These are phyloP conservation scores for Alternaria rosae DNA, from an alignment of 2,329 filamentous ascomycete genomes.

Conservation along the genomic window DNA sequence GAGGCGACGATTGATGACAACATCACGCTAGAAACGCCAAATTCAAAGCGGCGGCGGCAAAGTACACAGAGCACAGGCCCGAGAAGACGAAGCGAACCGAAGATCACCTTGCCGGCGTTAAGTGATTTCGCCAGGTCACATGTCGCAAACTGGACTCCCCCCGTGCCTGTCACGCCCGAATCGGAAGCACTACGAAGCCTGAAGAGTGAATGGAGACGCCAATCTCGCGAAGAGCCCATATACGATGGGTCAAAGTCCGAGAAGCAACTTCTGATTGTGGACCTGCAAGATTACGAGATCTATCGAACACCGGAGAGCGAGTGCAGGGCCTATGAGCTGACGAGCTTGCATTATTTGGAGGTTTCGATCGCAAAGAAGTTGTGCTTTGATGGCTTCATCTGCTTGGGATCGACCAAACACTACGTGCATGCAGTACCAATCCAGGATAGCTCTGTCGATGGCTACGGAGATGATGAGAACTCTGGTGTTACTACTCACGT, in stretches of 20 bases:
- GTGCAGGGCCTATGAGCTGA: conserved; percentile 6
- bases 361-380: conserved; percentile 20
- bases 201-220: conserved; percentile 16
- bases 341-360: conserved; percentile 25
- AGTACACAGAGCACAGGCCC: not conserved
- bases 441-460: conserved; percentile 67
- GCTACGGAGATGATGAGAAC: conserved; percentile 63
- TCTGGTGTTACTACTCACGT: conserved; percentile 69
- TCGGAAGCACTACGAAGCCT: conserved; percentile 7
- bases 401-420: conserved; percentile 49
- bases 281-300: conserved; percentile 37
- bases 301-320: conserved; percentile 14
- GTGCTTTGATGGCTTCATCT: conserved; percentile 52
- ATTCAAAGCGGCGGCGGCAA: not conserved
- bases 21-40: not conserved
- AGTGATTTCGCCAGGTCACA: conserved; percentile 22
- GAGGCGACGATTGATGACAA: not conserved
- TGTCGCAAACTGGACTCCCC: conserved; percentile 17
- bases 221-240: not conserved
- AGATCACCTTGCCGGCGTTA: not conserved
- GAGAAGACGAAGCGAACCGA: not conserved
- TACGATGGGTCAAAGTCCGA: conserved; percentile 6
- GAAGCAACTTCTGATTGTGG: conserved; percentile 19
- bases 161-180: conserved; percentile 14
- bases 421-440: conserved; percentile 68